These are phyloP conservation scores for Heliamphora pulchella DNA, from an alignment of 179 eudicot species.

Conservation along the genomic window DNA sequence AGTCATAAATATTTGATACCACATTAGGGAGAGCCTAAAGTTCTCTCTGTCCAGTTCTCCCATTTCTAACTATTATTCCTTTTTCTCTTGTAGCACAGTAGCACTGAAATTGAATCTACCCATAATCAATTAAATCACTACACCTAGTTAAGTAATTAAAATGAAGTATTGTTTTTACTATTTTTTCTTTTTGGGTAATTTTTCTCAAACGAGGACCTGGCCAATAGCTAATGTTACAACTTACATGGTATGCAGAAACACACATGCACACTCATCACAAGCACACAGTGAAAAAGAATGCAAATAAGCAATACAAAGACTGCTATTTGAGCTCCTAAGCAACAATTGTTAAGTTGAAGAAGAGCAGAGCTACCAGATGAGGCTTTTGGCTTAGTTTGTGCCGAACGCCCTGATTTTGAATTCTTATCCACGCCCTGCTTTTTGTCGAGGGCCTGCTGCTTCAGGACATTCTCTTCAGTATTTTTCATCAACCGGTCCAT, in stretches of 20 bases:
- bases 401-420: constrained; percentile 66
- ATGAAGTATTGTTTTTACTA: too few species aligned
- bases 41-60: background rate
- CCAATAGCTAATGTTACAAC: background rate
- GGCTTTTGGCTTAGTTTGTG: constrained; percentile 64
- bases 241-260: background rate
- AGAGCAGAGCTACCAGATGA: constrained; percentile 41
- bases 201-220: background rate
- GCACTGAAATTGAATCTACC: background rate
- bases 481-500: constrained; percentile 68
- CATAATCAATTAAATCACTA: background rate
- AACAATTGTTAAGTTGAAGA: background rate
- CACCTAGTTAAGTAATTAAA: too few species aligned
- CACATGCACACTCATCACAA: background rate
- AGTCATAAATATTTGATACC: background rate
- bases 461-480: constrained; percentile 64
- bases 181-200: background rate
- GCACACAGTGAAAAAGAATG: background rate
- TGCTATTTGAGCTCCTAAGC: background rate
- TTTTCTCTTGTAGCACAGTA: background rate
- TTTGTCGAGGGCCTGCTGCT: constrained; percentile 80
- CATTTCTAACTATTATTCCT: background rate
- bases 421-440: constrained; percentile 73
- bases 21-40: background rate
- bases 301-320: background rate